Base-by-base conservation (phyloP, 352 stramenopile genomes). In the Globisporangium carolinianum region DNA sequence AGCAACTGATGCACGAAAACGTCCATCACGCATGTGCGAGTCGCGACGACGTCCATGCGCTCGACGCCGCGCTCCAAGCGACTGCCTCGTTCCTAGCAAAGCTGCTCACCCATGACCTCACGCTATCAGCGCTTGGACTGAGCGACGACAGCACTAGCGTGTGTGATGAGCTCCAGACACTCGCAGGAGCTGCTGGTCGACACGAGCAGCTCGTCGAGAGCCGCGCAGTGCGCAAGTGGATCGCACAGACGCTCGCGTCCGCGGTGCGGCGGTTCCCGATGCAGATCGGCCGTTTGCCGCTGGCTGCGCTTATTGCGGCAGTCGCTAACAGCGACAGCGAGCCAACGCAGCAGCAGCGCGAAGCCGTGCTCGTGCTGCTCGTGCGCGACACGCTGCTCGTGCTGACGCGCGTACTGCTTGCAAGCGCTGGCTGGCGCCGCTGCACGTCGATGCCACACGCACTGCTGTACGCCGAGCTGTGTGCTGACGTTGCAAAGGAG, bases 1-100 rank as follows among this genome's bases (percentile, higher is more conserved):
- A 86, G 56, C 52, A 53, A 18, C 69, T 83, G 56, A 69, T 83
- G 69, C 75, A 87, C 55, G 69, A 75, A 57, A 77, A 77, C 42
- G 61, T 83, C 14, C 77, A 84, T 56, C 77, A 87, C 57, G 51
- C 67, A 39, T 87, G 77, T 8, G 75, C 77, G 1, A 62, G 42
- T n/a, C 59, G 52, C 43, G 38, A 48, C 3, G 69, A 83, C 48
- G 57, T 71, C 6, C 52, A 60, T 12, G 46, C 69, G 37, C 56
- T 85, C 6, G 61, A 83, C 2, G 38, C 43, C 7, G 53, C 52
- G n/a, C 53, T 60, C 17, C 35, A n/a, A 8, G 36, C 48, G 39
- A 51, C 53, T 15, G 32, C 39, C 3, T 17, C 43, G 15, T 55
- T 65, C 10, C 47, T 65, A 17, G 51, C 36, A 12, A 54, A 36